A percentile compares a stretch with the other conserved stretches of the same genome.
These are phyloP conservation scores for Schizosaccharomyces versatilis DNA, from an alignment of 1,139 yeast genomes.

Conservation along the genomic window DNA sequence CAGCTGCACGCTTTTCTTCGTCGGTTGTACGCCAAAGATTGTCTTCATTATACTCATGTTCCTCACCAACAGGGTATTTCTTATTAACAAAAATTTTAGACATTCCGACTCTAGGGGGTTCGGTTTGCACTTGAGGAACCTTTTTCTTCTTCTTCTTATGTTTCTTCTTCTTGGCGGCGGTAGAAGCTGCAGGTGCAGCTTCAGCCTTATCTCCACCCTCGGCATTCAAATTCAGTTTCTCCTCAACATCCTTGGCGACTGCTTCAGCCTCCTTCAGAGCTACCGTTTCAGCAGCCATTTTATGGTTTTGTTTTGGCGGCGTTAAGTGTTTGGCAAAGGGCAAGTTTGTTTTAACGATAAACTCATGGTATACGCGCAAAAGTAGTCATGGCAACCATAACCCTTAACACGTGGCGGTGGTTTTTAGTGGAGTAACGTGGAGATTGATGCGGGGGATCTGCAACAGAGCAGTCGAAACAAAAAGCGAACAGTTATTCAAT, in stretches of 20 bases:
- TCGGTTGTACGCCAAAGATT: constrained; percentile 59
- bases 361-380: background rate
- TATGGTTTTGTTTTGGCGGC: too few relatives aligned
- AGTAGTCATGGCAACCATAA: background rate
- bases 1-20: constrained; percentile 66
- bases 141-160: constrained; percentile 16
- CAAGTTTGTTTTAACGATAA: background rate
- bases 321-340: background rate
- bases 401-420: background rate
- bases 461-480: background rate
- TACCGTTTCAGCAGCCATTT: background rate
- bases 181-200: too few relatives aligned
- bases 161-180: constrained; percentile 18
- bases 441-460: too few relatives aligned
- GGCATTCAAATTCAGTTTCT: background rate
- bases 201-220: too few relatives aligned
- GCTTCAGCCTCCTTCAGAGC: background rate
- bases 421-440: background rate
- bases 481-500: background rate
- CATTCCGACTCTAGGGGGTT: constrained; percentile 34
- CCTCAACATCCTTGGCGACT: background rate
- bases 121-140: constrained; percentile 19
- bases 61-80: constrained; percentile 65
- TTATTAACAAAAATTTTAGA: constrained; percentile 49
- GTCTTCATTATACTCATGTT: constrained; percentile 26